Conservation (phyloP, 352 stramenopile species). For the Phytophthora citricola region DNA sequence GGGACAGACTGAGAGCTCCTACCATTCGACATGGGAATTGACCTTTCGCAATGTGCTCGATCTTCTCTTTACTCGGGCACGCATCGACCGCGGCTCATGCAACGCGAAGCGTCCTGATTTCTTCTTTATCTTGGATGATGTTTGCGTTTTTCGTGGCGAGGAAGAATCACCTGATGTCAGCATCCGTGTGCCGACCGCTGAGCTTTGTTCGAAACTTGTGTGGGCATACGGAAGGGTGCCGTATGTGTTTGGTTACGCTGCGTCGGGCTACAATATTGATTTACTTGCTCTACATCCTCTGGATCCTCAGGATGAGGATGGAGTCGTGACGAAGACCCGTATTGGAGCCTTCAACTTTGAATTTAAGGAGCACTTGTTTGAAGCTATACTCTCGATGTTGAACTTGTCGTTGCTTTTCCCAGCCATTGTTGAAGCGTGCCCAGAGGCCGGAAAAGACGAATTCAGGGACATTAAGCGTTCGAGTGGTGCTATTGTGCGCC, state of each 20-base stretch:
- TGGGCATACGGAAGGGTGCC: constrained; percentile 20
- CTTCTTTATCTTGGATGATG: constrained; percentile 16
- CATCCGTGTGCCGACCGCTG: constrained; percentile 3
- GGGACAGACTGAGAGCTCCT: too few species aligned
- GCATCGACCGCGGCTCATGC: constrained; percentile 15
- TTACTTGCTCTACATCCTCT: constrained; percentile 10
- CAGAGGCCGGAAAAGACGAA: too few species aligned
- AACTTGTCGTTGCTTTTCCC: too few species aligned
- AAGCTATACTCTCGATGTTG: too few species aligned
- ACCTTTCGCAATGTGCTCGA: constrained; percentile 11
- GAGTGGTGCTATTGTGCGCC: too few species aligned
- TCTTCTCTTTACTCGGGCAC: constrained; percentile 12
- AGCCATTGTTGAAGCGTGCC: too few species aligned
- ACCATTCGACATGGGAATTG: constrained; percentile 8
- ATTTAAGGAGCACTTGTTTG: too few species aligned
- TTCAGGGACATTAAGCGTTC: too few species aligned
- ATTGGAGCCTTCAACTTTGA: constrained; percentile 12
- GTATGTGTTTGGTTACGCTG: constrained; percentile 31
- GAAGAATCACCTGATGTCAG: constrained; percentile 17
- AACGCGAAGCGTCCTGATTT: constrained; percentile 17
- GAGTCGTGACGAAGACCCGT: constrained; percentile 1
- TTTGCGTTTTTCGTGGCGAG: constrained; percentile 28
- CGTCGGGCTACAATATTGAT: constrained; percentile 6
- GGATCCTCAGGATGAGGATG: background rate
- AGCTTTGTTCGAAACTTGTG: constrained; percentile 18